Evolutionary conservation across 805 yeast genomes (phyloP).

Genomic region (Candida orba): DNA sequence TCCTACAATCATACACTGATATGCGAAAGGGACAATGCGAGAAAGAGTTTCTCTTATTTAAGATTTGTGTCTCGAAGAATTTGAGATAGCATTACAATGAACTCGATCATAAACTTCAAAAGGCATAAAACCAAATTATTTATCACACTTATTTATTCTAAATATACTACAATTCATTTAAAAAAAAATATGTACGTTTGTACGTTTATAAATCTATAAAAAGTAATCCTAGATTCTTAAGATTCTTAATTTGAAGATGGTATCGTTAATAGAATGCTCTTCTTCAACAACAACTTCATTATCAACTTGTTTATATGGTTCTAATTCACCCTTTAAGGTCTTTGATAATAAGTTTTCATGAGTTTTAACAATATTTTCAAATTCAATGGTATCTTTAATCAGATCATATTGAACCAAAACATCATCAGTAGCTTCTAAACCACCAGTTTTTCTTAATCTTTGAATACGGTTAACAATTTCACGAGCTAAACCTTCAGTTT

Average conservation of each 20-base stretch:
- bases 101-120: no score
- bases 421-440: slow-evolving; percentile 91
- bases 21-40: slow-evolving; percentile 46
- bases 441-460: slow-evolving; percentile 93
- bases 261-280: slow-evolving; percentile 77
- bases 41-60: slow-evolving; percentile 42
- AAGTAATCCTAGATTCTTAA: slow-evolving; percentile 43
- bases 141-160: neutral
- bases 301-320: slow-evolving; percentile 37
- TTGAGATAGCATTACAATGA: neutral
- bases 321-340: slow-evolving; percentile 56
- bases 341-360: slow-evolving; percentile 69
- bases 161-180: neutral
- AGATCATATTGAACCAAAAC: slow-evolving; percentile 78
- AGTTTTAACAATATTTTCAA: slow-evolving; percentile 51
- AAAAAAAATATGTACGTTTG: no score
- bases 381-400: slow-evolving; percentile 52
- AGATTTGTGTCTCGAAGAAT: slow-evolving; percentile 37
- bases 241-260: slow-evolving; percentile 70
- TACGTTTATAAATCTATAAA: no score
- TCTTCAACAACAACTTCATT: slow-evolving; percentile 70
- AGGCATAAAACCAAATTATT: no score
- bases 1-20: slow-evolving; percentile 41
- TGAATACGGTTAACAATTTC: slow-evolving; percentile 96
- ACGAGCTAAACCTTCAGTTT: slow-evolving; percentile 93